Percentiles rank a stretch among this genome's conserved stretches.
Conservation (phyloP, 306 rosid species). For the Cucurbita maxima region DNA sequence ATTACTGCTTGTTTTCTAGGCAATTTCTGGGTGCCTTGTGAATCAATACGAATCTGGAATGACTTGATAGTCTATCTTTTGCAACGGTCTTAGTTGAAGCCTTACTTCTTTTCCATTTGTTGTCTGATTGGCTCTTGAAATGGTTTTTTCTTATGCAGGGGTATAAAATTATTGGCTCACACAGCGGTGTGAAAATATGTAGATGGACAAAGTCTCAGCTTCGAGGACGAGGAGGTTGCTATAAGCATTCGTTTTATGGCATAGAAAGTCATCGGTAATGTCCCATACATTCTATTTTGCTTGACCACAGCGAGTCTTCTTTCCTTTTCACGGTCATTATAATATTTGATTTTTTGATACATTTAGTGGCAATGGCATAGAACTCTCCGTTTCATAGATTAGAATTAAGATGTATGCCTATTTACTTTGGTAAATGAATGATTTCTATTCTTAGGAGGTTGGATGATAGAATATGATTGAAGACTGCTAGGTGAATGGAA, state of each 20-base stretch:
- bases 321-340: not conserved
- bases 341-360: not conserved
- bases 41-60: not conserved
- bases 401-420: not conserved
- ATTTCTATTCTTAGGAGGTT: not conserved
- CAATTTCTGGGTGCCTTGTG: not conserved
- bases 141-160: conserved; percentile 45
- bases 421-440: not conserved
- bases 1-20: not conserved
- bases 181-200: conserved; percentile 94
- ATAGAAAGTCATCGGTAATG: conserved; percentile 92
- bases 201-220: conserved; percentile 99
- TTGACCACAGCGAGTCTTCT: not conserved
- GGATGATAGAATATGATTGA: not conserved
- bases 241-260: conserved; percentile 98
- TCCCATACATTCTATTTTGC: not conserved
- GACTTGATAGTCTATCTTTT: not conserved
- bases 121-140: conserved; percentile 7
- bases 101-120: not conserved
- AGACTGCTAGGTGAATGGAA: not conserved
- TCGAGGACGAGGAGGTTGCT: conserved; percentile 96
- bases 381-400: not conserved
- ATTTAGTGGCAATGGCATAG: not conserved
- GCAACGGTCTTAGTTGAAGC: not conserved
- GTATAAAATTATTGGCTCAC: conserved; percentile 80